phyloP scores from a whole-genome alignment of 2,329 filamentous ascomycete species.

The Alternaria solani region DNA sequence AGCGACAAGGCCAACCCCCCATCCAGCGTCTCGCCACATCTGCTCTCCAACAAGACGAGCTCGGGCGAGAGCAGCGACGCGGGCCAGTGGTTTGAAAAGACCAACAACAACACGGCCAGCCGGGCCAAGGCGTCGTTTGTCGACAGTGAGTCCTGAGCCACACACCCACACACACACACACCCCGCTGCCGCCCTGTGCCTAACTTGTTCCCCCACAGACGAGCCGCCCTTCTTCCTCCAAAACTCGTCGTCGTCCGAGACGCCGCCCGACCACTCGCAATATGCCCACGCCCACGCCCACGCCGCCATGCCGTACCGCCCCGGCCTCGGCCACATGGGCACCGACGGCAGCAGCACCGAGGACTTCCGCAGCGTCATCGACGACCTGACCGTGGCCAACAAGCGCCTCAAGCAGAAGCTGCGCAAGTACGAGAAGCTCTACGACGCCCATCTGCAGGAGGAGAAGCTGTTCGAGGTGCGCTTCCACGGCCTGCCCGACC shows the following conservation, averaged over 20 bases:
- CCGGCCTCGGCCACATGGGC: slow-evolving; percentile 51
- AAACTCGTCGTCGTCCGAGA: slow-evolving; percentile 56
- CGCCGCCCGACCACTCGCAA: slow-evolving; percentile 50
- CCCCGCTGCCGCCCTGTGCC: not conserved
- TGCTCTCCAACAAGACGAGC: slow-evolving; percentile 49
- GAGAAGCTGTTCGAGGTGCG: slow-evolving; percentile 87
- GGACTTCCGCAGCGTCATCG: slow-evolving; percentile 83
- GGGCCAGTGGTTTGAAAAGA: slow-evolving; percentile 61
- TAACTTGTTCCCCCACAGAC: slow-evolving; percentile 40
- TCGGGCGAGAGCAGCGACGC: slow-evolving; percentile 62
- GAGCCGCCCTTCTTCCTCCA: slow-evolving; percentile 56
- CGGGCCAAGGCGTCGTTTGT: slow-evolving; percentile 49
- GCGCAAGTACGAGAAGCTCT: slow-evolving; percentile 72
- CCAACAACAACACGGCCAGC: slow-evolving; percentile 60
- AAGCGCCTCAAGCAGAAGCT: slow-evolving; percentile 78
- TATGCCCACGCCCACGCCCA: slow-evolving; percentile 14
- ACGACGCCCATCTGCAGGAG: slow-evolving; percentile 71
- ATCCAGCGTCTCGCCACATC: slow-evolving; percentile 50
- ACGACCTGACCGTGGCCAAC: slow-evolving; percentile 86
- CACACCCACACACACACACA: too few species aligned
- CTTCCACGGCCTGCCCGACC: slow-evolving; percentile 74
- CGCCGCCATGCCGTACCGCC: slow-evolving; percentile 38
- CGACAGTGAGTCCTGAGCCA: slow-evolving; percentile 50
- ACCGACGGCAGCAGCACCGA: slow-evolving; percentile 69
- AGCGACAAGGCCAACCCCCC: slow-evolving; percentile 52